Percentiles rank a stretch among this genome's conserved stretches.
Evolutionary conservation across 768 basidiomycete species (phyloP).

Genomic region (Tremella mesenterica): DNA sequence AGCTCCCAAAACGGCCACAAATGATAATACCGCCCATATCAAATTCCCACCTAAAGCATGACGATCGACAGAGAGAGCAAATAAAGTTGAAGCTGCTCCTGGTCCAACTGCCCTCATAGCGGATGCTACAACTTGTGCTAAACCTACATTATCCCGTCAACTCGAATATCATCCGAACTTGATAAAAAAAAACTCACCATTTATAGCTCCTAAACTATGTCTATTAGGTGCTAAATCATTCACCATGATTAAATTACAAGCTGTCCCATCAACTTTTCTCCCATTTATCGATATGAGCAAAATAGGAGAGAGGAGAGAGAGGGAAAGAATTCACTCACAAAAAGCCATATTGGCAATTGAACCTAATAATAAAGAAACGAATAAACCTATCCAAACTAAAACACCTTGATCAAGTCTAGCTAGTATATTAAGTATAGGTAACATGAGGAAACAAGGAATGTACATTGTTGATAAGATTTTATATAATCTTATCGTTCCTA

Average conservation of each 20-base stretch:
- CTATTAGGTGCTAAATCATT: conserved; percentile 29
- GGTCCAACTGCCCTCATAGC: conserved; percentile 28
- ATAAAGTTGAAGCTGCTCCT: conserved; percentile 23
- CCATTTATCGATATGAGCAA: not conserved
- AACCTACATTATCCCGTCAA: conserved; percentile 10
- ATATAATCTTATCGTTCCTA: conserved; percentile 24
- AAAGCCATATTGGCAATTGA: conserved; percentile 25
- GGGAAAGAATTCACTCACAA: conserved; percentile 11
- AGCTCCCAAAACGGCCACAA: conserved; percentile 8
- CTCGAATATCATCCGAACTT: not conserved
- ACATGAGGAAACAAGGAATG: conserved; percentile 20
- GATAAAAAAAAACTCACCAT: conserved; percentile 18
- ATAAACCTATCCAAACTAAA: conserved; percentile 23
- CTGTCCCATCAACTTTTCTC: conserved; percentile 5
- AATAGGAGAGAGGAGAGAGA: not conserved
- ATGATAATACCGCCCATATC: conserved; percentile 21
- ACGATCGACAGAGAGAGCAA: conserved; percentile 28
- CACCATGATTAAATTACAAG: conserved; percentile 32
- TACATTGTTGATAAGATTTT: conserved; percentile 20
- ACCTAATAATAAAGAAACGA: conserved; percentile 10
- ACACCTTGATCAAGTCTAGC: conserved; percentile 12
- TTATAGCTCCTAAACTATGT: conserved; percentile 25
- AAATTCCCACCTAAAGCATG: conserved; percentile 26
- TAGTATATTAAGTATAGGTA: conserved; percentile 25
- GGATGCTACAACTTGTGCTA: conserved; percentile 29